Percentiles rank a stretch among this genome's conserved stretches.
Conservation (phyloP, 2,329 filamentous ascomycete species). For the Fusarium brevicatenulatum region DNA sequence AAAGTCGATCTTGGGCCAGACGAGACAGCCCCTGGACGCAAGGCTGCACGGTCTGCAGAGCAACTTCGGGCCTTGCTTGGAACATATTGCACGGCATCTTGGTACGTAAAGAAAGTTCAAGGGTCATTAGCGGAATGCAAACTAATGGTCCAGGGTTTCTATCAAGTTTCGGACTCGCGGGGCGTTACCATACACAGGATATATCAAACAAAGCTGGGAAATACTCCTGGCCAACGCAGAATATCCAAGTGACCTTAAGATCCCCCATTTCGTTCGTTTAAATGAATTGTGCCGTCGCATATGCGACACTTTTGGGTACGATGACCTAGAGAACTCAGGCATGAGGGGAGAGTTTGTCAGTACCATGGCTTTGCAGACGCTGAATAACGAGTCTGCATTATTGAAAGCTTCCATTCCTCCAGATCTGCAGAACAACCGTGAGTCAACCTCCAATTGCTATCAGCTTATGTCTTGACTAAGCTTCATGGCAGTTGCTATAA, state of each 20-base stretch:
- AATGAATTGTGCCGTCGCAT: conserved; percentile 1
- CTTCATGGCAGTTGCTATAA: not conserved
- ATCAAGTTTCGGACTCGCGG: conserved; percentile 14
- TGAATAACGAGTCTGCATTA: not conserved
- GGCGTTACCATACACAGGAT: conserved; percentile 1
- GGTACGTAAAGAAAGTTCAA: not conserved
- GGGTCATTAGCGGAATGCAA: fast-evolving
- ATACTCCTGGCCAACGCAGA: not conserved
- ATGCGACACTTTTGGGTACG: conserved; percentile 14
- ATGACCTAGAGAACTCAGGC: conserved; percentile 4
- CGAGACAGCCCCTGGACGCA: conserved; percentile 3
- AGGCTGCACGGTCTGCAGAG: not conserved
- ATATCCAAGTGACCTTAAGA: not conserved
- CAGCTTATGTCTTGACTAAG: fast-evolving
- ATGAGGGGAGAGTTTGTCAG: conserved; percentile 13
- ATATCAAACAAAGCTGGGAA: conserved; percentile 13
- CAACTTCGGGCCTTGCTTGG: conserved; percentile 13
- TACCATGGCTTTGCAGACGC: conserved; percentile 9
- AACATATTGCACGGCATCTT: conserved; percentile 11
- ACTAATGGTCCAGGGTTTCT: conserved; percentile 1
- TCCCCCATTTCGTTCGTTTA: not conserved
- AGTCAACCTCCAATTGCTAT: fast-evolving
- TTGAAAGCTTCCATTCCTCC: not conserved
- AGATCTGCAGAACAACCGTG: not conserved
- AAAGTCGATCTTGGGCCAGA: conserved; percentile 17